These are phyloP conservation scores for Calonectria pseudoreteaudii DNA, from an alignment of 2,329 filamentous ascomycete species.

Conservation along the genomic window DNA sequence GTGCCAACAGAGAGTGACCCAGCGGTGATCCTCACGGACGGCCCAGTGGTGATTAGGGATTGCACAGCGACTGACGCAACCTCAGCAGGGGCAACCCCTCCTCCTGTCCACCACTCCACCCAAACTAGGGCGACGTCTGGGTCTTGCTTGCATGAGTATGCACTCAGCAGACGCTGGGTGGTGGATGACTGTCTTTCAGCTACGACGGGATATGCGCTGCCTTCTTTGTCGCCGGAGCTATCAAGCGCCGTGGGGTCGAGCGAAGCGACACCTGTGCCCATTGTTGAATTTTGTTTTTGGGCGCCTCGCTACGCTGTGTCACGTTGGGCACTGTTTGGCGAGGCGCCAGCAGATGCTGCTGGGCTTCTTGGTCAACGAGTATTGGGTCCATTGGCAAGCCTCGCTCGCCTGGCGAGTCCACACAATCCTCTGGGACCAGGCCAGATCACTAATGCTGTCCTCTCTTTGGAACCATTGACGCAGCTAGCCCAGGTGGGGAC, in stretches of 20 bases:
- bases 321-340: slow-evolving; percentile 10
- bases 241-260: background rate
- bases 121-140: slow-evolving; percentile 21
- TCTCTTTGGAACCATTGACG: slow-evolving; percentile 14
- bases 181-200: slow-evolving; percentile 14
- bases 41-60: slow-evolving; percentile 19
- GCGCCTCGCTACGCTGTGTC: slow-evolving; percentile 1
- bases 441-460: slow-evolving; percentile 8
- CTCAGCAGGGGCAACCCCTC: slow-evolving; percentile 17
- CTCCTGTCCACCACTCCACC: slow-evolving; percentile 18
- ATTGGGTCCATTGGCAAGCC: slow-evolving; percentile 14
- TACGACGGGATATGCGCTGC: slow-evolving; percentile 8
- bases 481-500: slow-evolving; percentile 20
- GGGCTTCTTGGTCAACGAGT: background rate
- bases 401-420: slow-evolving; percentile 4
- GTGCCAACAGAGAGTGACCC: slow-evolving; percentile 14
- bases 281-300: background rate
- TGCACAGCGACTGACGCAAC: slow-evolving; percentile 24
- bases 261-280: slow-evolving; percentile 3
- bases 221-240: background rate
- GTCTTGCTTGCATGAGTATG: slow-evolving; percentile 25
- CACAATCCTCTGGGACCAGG: background rate
- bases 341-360: slow-evolving; percentile 4
- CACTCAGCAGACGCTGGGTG: background rate
- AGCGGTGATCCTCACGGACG: slow-evolving; percentile 10